These are phyloP conservation scores for Agastache rugosa DNA, from an alignment of 257 asterid genomes.

Conservation along the genomic window DNA sequence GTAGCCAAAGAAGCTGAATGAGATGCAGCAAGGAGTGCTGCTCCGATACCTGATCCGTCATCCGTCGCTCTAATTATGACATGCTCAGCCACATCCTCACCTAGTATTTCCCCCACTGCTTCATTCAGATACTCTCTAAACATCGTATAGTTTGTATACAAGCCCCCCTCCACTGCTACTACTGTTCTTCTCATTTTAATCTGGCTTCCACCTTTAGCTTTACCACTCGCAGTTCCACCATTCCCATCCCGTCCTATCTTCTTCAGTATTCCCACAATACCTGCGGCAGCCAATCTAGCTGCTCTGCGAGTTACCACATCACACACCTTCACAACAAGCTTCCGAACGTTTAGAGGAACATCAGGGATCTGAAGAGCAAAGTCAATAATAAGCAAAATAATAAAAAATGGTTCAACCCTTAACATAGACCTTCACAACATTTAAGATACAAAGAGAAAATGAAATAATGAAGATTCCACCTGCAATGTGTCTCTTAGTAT, in stretches of 20 bases:
- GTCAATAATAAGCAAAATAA: slow-evolving; percentile 12
- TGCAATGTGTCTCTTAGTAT: slow-evolving; percentile 64
- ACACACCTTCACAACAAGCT: slow-evolving; percentile 76
- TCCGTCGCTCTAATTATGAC: slow-evolving; percentile 64
- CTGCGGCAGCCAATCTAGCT: slow-evolving; percentile 90
- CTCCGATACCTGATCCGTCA: slow-evolving; percentile 90
- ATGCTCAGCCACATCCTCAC: slow-evolving; percentile 66
- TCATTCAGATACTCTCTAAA: slow-evolving; percentile 79
- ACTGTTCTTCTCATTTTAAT: slow-evolving; percentile 65
- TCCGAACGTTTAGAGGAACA: slow-evolving; percentile 67
- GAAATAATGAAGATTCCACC: slow-evolving; percentile 42
- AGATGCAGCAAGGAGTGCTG: slow-evolving; percentile 85
- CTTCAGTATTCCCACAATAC: slow-evolving; percentile 88
- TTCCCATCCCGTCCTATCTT: slow-evolving; percentile 88
- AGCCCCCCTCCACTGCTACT: slow-evolving; percentile 80
- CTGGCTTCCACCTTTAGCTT: slow-evolving; percentile 43
- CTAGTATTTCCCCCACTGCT: slow-evolving; percentile 70
- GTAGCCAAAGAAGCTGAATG: slow-evolving; percentile 53
- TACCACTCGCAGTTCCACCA: slow-evolving; percentile 54
- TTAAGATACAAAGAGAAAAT: not conserved
- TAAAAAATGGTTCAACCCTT: not conserved
- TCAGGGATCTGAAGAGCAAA: slow-evolving; percentile 56
- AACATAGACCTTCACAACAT: not conserved
- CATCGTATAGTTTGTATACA: slow-evolving; percentile 66
- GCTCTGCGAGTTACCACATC: slow-evolving; percentile 83